Percentiles rank a stretch among this genome's conserved stretches.
Evolutionary conservation across 495 filamentous ascomycete species (phyloP).

Genomic region (Penicillium coprophilum): DNA sequence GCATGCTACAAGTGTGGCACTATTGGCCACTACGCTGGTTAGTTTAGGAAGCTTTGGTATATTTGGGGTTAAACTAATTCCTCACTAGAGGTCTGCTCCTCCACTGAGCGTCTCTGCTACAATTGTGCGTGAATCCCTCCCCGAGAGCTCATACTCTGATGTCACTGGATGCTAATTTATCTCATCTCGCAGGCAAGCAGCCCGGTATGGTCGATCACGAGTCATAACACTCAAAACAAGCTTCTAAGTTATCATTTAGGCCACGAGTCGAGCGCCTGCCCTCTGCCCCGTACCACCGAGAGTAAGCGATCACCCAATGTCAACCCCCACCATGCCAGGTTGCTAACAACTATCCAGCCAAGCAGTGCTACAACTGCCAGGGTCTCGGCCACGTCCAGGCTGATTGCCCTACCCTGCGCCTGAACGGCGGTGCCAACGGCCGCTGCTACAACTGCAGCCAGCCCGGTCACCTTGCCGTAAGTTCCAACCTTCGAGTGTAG

Average conservation of each 20-base stretch:
- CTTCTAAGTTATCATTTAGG: slow-evolving; percentile 56
- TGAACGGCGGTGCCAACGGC: slow-evolving; percentile 77
- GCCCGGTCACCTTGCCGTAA: slow-evolving; percentile 82
- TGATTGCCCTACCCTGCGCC: slow-evolving; percentile 94
- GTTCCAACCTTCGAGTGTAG: slow-evolving; percentile 15
- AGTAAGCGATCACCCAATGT: slow-evolving; percentile 49
- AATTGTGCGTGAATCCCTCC: slow-evolving; percentile 69
- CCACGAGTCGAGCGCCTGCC: slow-evolving; percentile 97
- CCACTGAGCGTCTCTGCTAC: slow-evolving; percentile 96
- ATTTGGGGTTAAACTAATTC: slow-evolving; percentile 14
- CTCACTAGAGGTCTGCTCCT: slow-evolving; percentile 83
- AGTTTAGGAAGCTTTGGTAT: slow-evolving; percentile 30
- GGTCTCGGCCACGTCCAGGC: slow-evolving; percentile 98
- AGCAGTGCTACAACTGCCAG: slow-evolving; percentile 99
- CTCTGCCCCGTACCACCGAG: slow-evolving; percentile 92
- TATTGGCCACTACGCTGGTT: slow-evolving; percentile 93
- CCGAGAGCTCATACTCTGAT: slow-evolving; percentile 5
- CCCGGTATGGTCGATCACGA: slow-evolving; percentile 58
- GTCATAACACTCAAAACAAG: slow-evolving; percentile 16
- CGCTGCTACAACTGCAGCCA: slow-evolving; percentile 97
- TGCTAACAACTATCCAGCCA: slow-evolving; percentile 55
- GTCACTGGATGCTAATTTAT: slow-evolving; percentile 25
- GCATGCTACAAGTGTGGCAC: slow-evolving; percentile 99
- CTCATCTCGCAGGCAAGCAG: slow-evolving; percentile 67
- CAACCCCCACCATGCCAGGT: slow-evolving; percentile 5